A percentile compares a stretch with the other conserved stretches of the same genome.
Conservation (phyloP, 805 yeast genomes). For the Saccharomycopsis fibuligera region DNA sequence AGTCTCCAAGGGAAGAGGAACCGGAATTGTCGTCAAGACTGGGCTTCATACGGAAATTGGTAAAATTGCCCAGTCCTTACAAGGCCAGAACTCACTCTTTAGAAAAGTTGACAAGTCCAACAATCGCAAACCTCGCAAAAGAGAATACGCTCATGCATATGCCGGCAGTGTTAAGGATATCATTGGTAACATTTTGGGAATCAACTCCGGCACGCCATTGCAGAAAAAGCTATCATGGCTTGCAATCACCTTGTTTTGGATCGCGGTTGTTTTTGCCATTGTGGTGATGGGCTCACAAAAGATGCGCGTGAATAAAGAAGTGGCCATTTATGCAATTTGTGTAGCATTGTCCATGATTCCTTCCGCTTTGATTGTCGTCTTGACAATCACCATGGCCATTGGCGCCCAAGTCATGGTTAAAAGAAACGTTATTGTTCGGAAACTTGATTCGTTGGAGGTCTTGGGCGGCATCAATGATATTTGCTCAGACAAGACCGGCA, state of each 20-base stretch:
- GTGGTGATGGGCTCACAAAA: slow-evolving; percentile 82
- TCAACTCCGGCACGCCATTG: slow-evolving; percentile 74
- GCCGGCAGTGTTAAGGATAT: slow-evolving; percentile 45
- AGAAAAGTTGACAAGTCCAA: slow-evolving; percentile 37
- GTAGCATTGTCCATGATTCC: slow-evolving; percentile 77
- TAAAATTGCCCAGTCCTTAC: slow-evolving; percentile 55
- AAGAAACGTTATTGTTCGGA: slow-evolving; percentile 67
- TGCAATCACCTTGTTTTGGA: slow-evolving; percentile 61
- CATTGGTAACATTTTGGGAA: slow-evolving; percentile 66
- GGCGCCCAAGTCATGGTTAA: slow-evolving; percentile 68
- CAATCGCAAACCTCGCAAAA: slow-evolving; percentile 36
- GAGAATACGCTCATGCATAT: slow-evolving; percentile 42
- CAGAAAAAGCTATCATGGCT: slow-evolving; percentile 70
- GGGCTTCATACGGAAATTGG: slow-evolving; percentile 73
- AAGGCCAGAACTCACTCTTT: slow-evolving; percentile 35
- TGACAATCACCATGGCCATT: slow-evolving; percentile 82
- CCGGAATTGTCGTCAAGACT: slow-evolving; percentile 62
- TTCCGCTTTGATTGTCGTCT: slow-evolving; percentile 69
- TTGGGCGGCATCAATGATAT: slow-evolving; percentile 74
- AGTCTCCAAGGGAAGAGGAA: slow-evolving; percentile 70
- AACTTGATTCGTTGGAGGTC: slow-evolving; percentile 71
- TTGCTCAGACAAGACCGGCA: slow-evolving; percentile 81
- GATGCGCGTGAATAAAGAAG: slow-evolving; percentile 67
- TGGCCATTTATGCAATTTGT: slow-evolving; percentile 84
- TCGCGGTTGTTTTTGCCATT: slow-evolving; percentile 83